phyloP scores from a whole-genome alignment of 345 rosid genomes.

The Schrenkiella parvula region DNA sequence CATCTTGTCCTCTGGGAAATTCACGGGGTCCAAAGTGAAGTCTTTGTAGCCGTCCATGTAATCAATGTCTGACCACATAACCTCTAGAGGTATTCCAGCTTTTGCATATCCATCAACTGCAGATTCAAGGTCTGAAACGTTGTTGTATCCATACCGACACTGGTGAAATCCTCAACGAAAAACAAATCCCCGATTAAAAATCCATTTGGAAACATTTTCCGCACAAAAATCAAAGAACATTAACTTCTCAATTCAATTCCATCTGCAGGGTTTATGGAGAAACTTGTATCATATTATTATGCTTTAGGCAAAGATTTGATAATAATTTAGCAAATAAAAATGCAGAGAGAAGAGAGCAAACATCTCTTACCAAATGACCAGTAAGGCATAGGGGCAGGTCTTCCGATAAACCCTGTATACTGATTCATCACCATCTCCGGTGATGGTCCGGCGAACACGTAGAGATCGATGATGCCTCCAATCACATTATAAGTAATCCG shows the following conservation, averaged over 20 bases:
- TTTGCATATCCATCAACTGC: constrained; percentile 67
- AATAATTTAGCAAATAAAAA: background rate
- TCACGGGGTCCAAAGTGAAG: constrained; percentile 65
- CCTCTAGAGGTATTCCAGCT: constrained; percentile 69
- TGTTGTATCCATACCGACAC: constrained; percentile 62
- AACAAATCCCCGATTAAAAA: background rate
- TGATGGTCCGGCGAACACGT: constrained; percentile 50
- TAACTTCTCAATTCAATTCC: background rate
- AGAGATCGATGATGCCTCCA: constrained; percentile 67
- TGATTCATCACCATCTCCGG: constrained; percentile 60
- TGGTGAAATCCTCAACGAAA: constrained; percentile 60
- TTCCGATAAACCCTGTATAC: constrained; percentile 62
- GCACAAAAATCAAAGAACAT: background rate
- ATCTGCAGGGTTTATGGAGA: background rate
- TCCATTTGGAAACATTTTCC: background rate
- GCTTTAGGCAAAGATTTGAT: background rate
- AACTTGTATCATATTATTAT: background rate
- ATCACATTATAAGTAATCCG: constrained; percentile 57
- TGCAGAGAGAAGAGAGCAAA: background rate
- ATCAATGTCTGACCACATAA: constrained; percentile 82
- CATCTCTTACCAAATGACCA: constrained; percentile 63
- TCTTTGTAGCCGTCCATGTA: constrained; percentile 70
- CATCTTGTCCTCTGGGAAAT: constrained; percentile 52
- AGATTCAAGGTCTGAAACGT: constrained; percentile 49
- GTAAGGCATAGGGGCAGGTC: constrained; percentile 77